Evolutionary conservation across 2,329 filamentous ascomycete species (phyloP).

Genomic region (Tympanopsis confertula): DNA sequence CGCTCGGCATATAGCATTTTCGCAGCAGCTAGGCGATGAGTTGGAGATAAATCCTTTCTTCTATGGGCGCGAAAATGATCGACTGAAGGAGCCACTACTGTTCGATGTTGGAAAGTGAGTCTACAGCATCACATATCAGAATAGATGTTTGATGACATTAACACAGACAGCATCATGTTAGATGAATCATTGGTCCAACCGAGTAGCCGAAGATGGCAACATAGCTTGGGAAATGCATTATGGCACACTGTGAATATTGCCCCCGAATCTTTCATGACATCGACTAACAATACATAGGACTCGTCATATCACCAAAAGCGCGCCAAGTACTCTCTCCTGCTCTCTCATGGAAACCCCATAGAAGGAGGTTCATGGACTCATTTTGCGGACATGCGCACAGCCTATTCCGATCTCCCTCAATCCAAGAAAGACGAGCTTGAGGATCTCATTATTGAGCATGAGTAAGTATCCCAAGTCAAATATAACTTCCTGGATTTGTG

Average conservation of each 20-base stretch:
- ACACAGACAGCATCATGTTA: conserved; percentile 6
- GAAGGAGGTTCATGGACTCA: conserved; percentile 10
- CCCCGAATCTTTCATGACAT: conserved; percentile 2
- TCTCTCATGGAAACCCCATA: conserved; percentile 8
- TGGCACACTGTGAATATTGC: too few species aligned
- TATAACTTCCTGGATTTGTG: too few species aligned
- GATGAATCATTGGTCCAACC: conserved; percentile 9
- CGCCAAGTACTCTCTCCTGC: conserved; percentile 12
- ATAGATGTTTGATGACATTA: too few species aligned
- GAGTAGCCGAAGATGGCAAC: conserved; percentile 10
- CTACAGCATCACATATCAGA: neutral
- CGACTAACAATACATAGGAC: conserved; percentile 5
- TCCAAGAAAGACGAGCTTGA: conserved; percentile 10
- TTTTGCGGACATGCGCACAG: conserved; percentile 10
- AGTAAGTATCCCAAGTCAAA: too few species aligned
- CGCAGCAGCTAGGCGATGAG: conserved; percentile 10
- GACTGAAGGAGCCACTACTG: conserved; percentile 10
- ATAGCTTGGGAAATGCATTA: conserved; percentile 12
- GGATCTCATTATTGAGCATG: conserved; percentile 10
- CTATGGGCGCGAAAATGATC: conserved; percentile 12
- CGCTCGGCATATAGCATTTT: conserved; percentile 11
- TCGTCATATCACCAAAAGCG: conserved; percentile 14
- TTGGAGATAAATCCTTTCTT: conserved; percentile 15
- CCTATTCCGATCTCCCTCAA: conserved; percentile 10
- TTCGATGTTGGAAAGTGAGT: conserved; percentile 13